phyloP scores from a whole-genome alignment of 192 early-diverging fungal genomes.

The Podila minutissima region DNA sequence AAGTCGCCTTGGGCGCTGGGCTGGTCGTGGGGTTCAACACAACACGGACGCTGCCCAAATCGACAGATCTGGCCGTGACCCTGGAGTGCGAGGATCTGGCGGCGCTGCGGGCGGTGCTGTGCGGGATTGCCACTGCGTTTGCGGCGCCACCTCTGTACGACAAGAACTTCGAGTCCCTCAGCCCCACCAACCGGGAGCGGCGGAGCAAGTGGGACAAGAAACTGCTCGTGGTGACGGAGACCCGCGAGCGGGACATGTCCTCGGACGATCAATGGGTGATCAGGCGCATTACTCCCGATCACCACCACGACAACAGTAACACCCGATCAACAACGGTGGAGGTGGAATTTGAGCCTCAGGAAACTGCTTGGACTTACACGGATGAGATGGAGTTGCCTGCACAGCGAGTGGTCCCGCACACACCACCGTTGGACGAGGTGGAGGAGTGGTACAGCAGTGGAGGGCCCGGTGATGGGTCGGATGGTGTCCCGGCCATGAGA shows the following conservation, averaged over 20 bases:
- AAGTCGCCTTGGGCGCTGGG: neutral
- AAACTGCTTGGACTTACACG: neutral
- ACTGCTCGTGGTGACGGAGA: neutral
- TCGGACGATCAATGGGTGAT: constrained; percentile 1
- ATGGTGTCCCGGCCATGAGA: no score
- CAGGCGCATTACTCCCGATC: neutral
- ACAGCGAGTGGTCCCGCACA: no score
- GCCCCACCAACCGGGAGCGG: neutral
- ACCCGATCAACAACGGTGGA: neutral
- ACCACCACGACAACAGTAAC: neutral
- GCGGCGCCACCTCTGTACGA: neutral
- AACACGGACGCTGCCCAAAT: neutral
- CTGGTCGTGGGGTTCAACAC: neutral
- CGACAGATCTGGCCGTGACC: neutral
- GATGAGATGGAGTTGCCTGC: no score
- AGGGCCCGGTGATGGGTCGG: no score
- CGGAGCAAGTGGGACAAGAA: neutral
- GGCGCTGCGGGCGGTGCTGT: neutral
- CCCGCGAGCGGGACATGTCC: neutral
- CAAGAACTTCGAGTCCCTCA: neutral
- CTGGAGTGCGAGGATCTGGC: neutral
- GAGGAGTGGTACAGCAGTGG: no score
- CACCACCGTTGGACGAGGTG: no score
- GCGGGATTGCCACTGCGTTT: neutral
- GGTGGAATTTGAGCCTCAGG: neutral